These are phyloP conservation scores for Aspergillus thermomutatus DNA, from an alignment of 2,329 filamentous ascomycete genomes.

Conservation along the genomic window DNA sequence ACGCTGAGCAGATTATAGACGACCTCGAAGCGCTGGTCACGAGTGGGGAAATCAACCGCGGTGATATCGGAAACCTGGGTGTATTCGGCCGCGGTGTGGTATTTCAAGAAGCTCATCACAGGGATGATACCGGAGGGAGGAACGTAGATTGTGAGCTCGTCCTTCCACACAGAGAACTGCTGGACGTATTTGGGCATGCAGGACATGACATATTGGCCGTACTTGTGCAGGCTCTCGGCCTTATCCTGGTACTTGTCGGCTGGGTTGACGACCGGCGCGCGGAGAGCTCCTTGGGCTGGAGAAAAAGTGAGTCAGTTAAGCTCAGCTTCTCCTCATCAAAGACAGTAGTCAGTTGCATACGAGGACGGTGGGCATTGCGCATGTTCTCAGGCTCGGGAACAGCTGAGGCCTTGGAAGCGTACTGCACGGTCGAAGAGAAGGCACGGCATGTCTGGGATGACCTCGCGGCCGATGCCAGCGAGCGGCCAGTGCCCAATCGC, in stretches of 20 bases:
- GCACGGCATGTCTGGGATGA: constrained; percentile 32
- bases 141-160: constrained; percentile 94
- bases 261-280: constrained; percentile 80
- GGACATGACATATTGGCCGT: constrained; percentile 94
- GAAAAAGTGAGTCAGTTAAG: constrained; percentile 9
- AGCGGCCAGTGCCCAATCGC: constrained; percentile 41
- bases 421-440: constrained; percentile 40
- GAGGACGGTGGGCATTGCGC: constrained; percentile 56
- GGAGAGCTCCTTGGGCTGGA: constrained; percentile 59
- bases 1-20: constrained; percentile 97
- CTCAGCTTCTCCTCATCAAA: constrained; percentile 10
- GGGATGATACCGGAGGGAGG: constrained; percentile 83
- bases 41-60: constrained; percentile 91
- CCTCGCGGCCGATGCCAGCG: constrained; percentile 34
- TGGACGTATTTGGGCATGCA: constrained; percentile 97
- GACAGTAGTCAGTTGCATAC: constrained; percentile 33
- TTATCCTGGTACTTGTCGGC: constrained; percentile 89
- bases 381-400: constrained; percentile 64
- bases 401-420: constrained; percentile 50
- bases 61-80: constrained; percentile 92
- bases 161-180: constrained; percentile 99
- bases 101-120: constrained; percentile 91
- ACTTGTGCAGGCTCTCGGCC: constrained; percentile 83
- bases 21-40: constrained; percentile 93
- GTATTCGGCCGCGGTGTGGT: constrained; percentile 96